Conservation (phyloP, 306 rosid species). For the Castanea mollissima region DNA sequence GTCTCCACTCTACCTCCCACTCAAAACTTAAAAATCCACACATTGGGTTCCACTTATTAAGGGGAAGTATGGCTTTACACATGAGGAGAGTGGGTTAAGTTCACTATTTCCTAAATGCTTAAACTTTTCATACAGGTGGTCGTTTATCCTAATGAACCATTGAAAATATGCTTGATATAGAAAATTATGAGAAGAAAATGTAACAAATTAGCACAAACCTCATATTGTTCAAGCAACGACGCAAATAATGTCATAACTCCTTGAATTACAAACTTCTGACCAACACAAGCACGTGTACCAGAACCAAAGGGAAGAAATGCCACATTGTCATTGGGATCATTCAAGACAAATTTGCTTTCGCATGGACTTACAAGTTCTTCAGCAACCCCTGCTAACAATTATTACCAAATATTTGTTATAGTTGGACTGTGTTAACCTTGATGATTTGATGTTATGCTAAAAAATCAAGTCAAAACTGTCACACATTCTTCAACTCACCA, state of each 20-base stretch:
- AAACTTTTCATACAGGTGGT: too few relatives aligned
- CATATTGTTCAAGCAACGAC: slow-evolving; percentile 50
- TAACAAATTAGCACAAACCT: slow-evolving; percentile 49
- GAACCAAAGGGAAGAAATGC: slow-evolving; percentile 83
- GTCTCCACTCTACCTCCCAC: too few relatives aligned
- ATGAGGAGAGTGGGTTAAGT: too few relatives aligned
- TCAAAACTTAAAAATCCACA: too few relatives aligned
- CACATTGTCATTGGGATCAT: slow-evolving; percentile 58
- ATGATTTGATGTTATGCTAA: neutral
- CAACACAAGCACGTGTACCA: slow-evolving; percentile 69
- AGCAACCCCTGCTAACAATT: slow-evolving; percentile 32
- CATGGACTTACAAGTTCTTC: slow-evolving; percentile 29
- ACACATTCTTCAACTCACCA: slow-evolving; percentile 8
- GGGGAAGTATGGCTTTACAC: too few relatives aligned
- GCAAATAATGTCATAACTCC: slow-evolving; percentile 58
- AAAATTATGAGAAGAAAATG: neutral
- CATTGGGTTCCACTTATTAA: too few relatives aligned
- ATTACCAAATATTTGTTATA: slow-evolving; percentile 17
- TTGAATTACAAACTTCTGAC: slow-evolving; percentile 66
- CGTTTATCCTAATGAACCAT: neutral
- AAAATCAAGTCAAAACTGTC: neutral
- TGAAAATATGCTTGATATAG: neutral
- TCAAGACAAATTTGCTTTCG: slow-evolving; percentile 40
- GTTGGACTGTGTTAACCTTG: neutral
- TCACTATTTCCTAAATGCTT: too few relatives aligned